These are phyloP conservation scores for Mortierella sp. DNA, from an alignment of 371 early-diverging fungal genomes.

Conservation along the genomic window DNA sequence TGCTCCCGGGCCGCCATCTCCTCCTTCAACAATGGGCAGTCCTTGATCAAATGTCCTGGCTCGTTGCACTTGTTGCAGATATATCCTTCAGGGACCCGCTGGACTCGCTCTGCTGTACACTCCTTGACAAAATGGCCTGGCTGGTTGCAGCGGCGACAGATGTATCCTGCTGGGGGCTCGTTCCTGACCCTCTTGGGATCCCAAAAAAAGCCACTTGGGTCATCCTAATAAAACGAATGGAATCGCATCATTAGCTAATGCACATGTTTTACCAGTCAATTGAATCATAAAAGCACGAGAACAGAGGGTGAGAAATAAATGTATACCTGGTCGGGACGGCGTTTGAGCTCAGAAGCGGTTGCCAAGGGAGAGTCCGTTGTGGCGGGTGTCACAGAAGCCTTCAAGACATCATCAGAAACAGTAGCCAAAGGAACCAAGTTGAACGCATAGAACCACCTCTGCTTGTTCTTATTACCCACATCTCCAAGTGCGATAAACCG, in stretches of 20 bases:
- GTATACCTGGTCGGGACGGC: slow-evolving; percentile 47
- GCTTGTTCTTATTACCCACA: slow-evolving; percentile 72
- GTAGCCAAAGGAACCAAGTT: slow-evolving; percentile 79
- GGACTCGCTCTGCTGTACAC: slow-evolving; percentile 27
- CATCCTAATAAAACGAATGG: slow-evolving; percentile 11
- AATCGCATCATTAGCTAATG: not conserved
- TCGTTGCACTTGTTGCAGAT: slow-evolving; percentile 67
- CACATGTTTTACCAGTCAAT: not conserved
- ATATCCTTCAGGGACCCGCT: slow-evolving; percentile 57
- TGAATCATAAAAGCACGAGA: not conserved
- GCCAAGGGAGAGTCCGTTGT: slow-evolving; percentile 78
- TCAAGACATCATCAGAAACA: slow-evolving; percentile 58
- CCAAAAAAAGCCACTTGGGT: slow-evolving; percentile 29
- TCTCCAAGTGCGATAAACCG: slow-evolving; percentile 89
- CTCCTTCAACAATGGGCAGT: slow-evolving; percentile 34
- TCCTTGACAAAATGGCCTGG: slow-evolving; percentile 59
- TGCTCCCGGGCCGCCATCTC: slow-evolving; percentile 18
- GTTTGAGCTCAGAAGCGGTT: slow-evolving; percentile 38
- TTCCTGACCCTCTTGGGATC: slow-evolving; percentile 37
- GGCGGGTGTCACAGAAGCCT: slow-evolving; percentile 59
- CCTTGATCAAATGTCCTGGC: slow-evolving; percentile 61
- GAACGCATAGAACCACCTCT: slow-evolving; percentile 95
- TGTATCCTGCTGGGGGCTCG: slow-evolving; percentile 63
- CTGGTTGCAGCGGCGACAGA: slow-evolving; percentile 66
- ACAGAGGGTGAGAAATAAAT: not conserved